A percentile compares a stretch with the other conserved stretches of the same genome.
These are phyloP conservation scores for Elongisporangium anandrum DNA, from an alignment of 352 stramenopile genomes.

Conservation along the genomic window DNA sequence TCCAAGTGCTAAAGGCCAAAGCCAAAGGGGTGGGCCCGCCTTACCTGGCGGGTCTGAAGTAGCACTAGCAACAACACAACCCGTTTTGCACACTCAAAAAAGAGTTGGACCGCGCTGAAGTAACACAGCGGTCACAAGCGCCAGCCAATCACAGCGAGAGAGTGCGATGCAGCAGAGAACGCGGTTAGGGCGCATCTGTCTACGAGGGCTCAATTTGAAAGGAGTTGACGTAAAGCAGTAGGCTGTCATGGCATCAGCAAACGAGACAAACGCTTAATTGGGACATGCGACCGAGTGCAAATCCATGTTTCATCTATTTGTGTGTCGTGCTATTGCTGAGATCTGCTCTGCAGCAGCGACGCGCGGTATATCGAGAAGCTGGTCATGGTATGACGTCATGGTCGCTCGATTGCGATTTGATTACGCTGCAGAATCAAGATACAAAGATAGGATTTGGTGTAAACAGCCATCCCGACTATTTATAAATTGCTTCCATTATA, in stretches of 20 bases:
- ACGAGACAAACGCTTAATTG: not conserved
- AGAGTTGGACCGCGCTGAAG: constrained; percentile 1
- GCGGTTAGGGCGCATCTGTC: not conserved
- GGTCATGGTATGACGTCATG: not conserved
- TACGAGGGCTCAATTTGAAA: not conserved
- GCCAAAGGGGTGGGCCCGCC: not conserved
- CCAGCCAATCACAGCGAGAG: not conserved
- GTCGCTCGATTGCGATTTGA: not conserved
- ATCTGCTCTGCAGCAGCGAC: not conserved
- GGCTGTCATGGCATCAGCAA: not conserved
- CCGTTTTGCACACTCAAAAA: not conserved
- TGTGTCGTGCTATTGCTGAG: not conserved
- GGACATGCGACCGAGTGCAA: not conserved
- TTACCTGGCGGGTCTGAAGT: not conserved
- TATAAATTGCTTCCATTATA: not conserved
- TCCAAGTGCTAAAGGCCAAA: not conserved
- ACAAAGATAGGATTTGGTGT: not conserved
- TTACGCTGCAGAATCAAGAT: not conserved
- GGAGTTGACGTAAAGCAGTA: too few relatives aligned
- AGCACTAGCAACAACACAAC: not conserved
- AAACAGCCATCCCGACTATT: not conserved
- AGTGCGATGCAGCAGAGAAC: not conserved
- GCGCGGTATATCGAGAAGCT: not conserved
- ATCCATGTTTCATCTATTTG: not conserved
- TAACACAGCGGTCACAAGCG: constrained; percentile 3